Evolutionary conservation across 2,329 filamentous ascomycete species (phyloP).

Genomic region (Aureobasidium subglaciale): DNA sequence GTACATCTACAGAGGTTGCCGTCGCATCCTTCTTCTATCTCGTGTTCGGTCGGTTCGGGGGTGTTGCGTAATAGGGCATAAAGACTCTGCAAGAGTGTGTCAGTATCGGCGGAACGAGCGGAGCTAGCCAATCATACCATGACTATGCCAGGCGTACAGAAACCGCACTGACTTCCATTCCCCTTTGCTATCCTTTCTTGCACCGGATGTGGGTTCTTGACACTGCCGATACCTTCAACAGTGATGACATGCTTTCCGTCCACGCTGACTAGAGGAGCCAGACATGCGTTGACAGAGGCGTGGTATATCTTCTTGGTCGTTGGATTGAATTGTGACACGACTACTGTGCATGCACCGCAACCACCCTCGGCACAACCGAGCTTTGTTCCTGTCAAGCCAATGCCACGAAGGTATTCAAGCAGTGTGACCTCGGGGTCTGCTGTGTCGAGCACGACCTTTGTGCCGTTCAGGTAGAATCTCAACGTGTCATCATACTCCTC

Average conservation of each 20-base stretch:
- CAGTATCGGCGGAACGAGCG: neutral
- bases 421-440: constrained; percentile 88
- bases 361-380: constrained; percentile 94
- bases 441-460: constrained; percentile 74
- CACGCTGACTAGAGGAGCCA: constrained; percentile 84
- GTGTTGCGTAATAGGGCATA: constrained; percentile 90
- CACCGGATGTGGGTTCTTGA: constrained; percentile 76
- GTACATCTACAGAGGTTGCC: constrained; percentile 95
- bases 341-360: constrained; percentile 92
- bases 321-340: constrained; percentile 87
- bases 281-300: constrained; percentile 91
- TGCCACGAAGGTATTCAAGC: constrained; percentile 84
- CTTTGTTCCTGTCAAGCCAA: constrained; percentile 92
- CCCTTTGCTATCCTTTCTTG: constrained; percentile 87
- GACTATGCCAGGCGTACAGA: constrained; percentile 95
- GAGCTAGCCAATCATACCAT: constrained; percentile 49
- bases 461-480: constrained; percentile 91
- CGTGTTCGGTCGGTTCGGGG: constrained; percentile 65
- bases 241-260: constrained; percentile 99
- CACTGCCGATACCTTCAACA: constrained; percentile 88
- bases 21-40: constrained; percentile 93
- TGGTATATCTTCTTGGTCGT: constrained; percentile 91
- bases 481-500: constrained; percentile 78
- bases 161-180: constrained; percentile 90
- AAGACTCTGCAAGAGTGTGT: constrained; percentile 52